These are phyloP conservation scores for Pyrus bretschneideri DNA, from an alignment of 306 rosid species.

Conservation along the genomic window DNA sequence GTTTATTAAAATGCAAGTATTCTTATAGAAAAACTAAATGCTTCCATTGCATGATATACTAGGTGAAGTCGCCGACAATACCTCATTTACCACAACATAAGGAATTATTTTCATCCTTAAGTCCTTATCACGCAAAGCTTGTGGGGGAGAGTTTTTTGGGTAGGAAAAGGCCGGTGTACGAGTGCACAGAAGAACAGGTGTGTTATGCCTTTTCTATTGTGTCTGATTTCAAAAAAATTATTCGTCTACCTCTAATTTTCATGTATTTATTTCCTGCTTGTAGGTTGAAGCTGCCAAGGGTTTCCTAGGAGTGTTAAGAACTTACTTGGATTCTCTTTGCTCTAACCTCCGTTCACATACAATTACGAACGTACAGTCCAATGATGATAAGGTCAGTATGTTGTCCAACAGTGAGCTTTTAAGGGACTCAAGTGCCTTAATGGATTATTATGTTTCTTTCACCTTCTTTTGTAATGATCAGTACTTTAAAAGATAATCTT, in stretches of 20 bases:
- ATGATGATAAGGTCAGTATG: slow-evolving; percentile 82
- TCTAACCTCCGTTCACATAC: slow-evolving; percentile 84
- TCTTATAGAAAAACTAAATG: not conserved
- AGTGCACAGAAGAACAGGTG: slow-evolving; percentile 90
- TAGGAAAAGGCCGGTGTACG: slow-evolving; percentile 73
- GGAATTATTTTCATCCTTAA: slow-evolving; percentile 62
- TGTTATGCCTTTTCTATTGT: slow-evolving; percentile 7
- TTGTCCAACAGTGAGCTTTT: not conserved
- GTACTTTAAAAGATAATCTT: not conserved
- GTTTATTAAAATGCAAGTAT: not conserved
- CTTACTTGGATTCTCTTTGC: slow-evolving; percentile 93
- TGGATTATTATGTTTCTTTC: not conserved
- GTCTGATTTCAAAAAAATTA: not conserved
- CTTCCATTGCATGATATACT: slow-evolving; percentile 17
- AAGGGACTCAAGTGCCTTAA: not conserved
- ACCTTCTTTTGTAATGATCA: not conserved
- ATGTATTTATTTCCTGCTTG: not conserved
- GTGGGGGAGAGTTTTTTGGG: slow-evolving; percentile 97
- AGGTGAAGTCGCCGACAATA: slow-evolving; percentile 78
- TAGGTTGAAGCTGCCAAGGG: slow-evolving; percentile 87
- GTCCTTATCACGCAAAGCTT: slow-evolving; percentile 78
- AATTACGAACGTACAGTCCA: slow-evolving; percentile 94
- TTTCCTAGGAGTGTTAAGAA: slow-evolving; percentile 63
- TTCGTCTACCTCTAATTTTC: not conserved
- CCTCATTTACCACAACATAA: slow-evolving; percentile 77